These are phyloP conservation scores for Leavenworthia alabamica DNA, from an alignment of 345 rosid species.

Conservation along the genomic window DNA sequence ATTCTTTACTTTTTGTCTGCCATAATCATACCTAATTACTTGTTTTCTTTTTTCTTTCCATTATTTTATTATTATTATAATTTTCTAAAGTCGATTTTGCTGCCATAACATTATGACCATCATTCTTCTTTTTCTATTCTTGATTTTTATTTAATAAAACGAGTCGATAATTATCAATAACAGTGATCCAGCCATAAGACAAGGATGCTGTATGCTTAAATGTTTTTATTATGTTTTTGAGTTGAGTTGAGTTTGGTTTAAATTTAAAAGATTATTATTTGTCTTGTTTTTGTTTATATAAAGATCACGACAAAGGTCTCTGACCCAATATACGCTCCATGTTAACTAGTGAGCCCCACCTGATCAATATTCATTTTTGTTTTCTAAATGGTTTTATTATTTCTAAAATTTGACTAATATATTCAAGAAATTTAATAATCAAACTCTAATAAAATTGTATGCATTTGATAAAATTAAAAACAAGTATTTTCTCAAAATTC, in stretches of 20 bases:
- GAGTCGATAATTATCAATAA: constrained; percentile 22
- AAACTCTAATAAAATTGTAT: not conserved
- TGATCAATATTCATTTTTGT: not conserved
- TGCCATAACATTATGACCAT: constrained; percentile 34
- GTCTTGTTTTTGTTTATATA: not conserved
- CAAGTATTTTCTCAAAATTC: not conserved
- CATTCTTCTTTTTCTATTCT: constrained; percentile 23
- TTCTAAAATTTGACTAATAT: not conserved
- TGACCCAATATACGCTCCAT: constrained; percentile 19
- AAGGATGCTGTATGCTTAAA: constrained; percentile 10
- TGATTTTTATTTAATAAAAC: not conserved
- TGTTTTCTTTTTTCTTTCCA: constrained; percentile 1
- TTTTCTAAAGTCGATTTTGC: constrained; percentile 26
- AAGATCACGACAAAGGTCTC: constrained; percentile 15
- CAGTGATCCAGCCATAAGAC: constrained; percentile 25
- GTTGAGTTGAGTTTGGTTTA: too few relatives aligned
- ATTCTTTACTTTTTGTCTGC: constrained; percentile 34
- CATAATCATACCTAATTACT: constrained; percentile 30
- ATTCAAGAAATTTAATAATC: not conserved
- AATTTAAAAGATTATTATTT: not conserved
- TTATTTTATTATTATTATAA: not conserved
- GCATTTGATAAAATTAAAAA: not conserved
- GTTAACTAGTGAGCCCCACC: constrained; percentile 24
- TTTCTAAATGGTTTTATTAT: not conserved
- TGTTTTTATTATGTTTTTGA: not conserved